Base-by-base conservation (phyloP, 2,329 filamentous ascomycete genomes). In the Fulvia fulva region DNA sequence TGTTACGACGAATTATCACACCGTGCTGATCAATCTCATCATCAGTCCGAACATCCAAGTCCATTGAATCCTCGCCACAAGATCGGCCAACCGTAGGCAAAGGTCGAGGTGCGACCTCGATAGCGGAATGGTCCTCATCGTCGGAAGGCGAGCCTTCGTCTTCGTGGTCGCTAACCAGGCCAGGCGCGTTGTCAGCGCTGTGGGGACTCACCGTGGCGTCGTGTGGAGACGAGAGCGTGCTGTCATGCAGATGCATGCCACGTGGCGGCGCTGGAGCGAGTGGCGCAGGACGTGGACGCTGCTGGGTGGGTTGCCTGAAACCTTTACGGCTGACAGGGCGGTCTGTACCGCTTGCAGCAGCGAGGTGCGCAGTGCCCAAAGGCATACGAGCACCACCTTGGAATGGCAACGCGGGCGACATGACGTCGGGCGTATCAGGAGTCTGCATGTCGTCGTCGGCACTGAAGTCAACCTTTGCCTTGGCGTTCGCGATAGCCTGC, bases 151-250 rank as follows among this genome's bases (percentile, higher is more conserved):
- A 69, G 45, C 56, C 62, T 54, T 78, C 77, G 57, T 80, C 78
- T 56, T 80, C 78, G 65, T 79, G 76, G 61, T 81, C 78, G 63
- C 76, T 79, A 34, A 80, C 76, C 60, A 81, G 68, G 23, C 78
- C 78, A 16, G 78, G 78, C 53, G 78, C 78, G 65, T 76, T 78
- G 66, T 80, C 78, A 55, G 76, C 74, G 2, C 77, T 76, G 58
- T 79, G 72, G 30, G 78, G 78, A 61, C 75, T 78, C 59, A 79
- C 72, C 45, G 75, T 74, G 6, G 64, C 57, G 26, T 68, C 67
- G 11, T 67, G 64, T 6, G 70, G 68, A 19, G 70, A 71, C 3
- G 69, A 67, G n/a, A 67, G 63, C 28, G 68, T 66, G 46, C 57
- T 62, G 25, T 63, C 49, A 51, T 43, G 58, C 51, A 54, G 54